Evolutionary conservation across 192 early-diverging fungal genomes (phyloP).

Genomic region (Rhizoclosmatium globosum): DNA sequence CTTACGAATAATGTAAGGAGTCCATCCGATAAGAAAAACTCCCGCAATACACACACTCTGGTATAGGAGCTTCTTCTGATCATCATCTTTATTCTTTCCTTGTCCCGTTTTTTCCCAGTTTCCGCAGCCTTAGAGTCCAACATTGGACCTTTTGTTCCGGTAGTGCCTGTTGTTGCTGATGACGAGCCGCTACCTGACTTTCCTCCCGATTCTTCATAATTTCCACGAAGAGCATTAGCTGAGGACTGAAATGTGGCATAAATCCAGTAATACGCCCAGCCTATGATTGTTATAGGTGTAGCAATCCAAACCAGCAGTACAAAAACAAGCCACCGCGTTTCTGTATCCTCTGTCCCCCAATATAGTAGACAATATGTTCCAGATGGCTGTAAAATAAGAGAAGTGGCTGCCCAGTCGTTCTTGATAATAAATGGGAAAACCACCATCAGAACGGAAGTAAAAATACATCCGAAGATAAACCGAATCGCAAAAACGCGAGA

Average conservation of each 20-base stretch:
- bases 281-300: no score
- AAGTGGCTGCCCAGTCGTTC: not conserved
- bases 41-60: not conserved
- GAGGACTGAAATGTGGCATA: not conserved
- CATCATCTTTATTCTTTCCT: not conserved
- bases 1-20: slow-evolving; percentile 1
- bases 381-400: not conserved
- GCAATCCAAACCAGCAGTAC: no score
- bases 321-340: no score
- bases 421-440: not conserved
- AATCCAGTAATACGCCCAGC: no score
- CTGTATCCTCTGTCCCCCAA: no score
- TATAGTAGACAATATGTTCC: not conserved
- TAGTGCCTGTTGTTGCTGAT: not conserved
- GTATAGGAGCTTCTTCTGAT: not conserved
- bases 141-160: not conserved
- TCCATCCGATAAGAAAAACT: slow-evolving; percentile 10
- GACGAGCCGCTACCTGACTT: not conserved
- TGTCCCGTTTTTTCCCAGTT: not conserved
- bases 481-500: not conserved
- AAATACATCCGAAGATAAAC: not conserved
- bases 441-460: not conserved
- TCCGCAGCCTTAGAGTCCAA: not conserved
- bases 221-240: not conserved
- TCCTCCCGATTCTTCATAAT: not conserved